Percentiles rank a stretch among this genome's conserved stretches.
These are phyloP conservation scores for Cadophora gregata DNA, from an alignment of 2,329 filamentous ascomycete genomes.

Conservation along the genomic window DNA sequence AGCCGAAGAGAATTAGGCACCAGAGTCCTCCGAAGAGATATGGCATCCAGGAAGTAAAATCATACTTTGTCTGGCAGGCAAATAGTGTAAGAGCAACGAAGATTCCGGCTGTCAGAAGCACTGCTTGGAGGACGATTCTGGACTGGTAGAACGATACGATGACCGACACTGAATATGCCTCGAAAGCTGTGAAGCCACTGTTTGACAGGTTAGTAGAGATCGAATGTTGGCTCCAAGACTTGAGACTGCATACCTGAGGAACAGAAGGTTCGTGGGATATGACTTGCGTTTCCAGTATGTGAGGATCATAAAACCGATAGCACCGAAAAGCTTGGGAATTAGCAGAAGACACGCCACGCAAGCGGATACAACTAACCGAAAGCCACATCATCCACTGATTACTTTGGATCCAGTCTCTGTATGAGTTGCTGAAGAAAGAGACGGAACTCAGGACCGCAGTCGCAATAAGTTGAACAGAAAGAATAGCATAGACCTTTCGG, in stretches of 20 bases:
- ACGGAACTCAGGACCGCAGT: constrained; percentile 82
- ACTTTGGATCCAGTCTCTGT: constrained; percentile 85
- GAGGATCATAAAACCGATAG: constrained; percentile 82
- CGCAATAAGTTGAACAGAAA: constrained; percentile 90
- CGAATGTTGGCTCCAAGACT: neutral
- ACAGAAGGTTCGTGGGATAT: constrained; percentile 92
- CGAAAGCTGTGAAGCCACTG: constrained; percentile 84
- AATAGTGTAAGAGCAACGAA: constrained; percentile 84
- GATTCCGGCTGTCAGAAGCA: constrained; percentile 84
- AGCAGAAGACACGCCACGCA: neutral
- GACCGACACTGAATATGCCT: constrained; percentile 93
- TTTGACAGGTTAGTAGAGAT: neutral
- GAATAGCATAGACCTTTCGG: constrained; percentile 96
- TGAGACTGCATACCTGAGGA: constrained; percentile 61
- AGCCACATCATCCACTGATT: constrained; percentile 86
- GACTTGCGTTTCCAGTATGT: constrained; percentile 97
- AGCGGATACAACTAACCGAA: constrained; percentile 59
- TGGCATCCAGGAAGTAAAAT: constrained; percentile 97
- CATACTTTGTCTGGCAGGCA: constrained; percentile 96
- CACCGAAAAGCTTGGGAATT: constrained; percentile 68
- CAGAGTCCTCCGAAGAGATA: constrained; percentile 92
- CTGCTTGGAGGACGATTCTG: constrained; percentile 85
- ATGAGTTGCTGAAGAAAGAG: constrained; percentile 81
- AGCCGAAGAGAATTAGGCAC: constrained; percentile 89
- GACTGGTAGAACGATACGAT: constrained; percentile 90